phyloP scores from a whole-genome alignment of 140 eudicot genomes.

The Oenanthe javanica region DNA sequence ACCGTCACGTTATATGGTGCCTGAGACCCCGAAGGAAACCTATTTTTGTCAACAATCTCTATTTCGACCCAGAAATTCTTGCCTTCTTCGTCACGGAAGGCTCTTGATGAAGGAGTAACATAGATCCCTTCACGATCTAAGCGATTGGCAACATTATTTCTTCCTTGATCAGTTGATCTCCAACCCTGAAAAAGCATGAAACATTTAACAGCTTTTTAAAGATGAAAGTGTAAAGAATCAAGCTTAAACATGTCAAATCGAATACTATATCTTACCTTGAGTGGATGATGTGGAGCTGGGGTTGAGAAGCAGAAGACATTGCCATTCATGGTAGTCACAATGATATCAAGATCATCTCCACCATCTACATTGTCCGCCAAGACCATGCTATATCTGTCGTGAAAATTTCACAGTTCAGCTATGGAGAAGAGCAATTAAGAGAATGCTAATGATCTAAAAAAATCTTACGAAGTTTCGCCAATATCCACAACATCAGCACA shows the following conservation, averaged over 20 bases:
- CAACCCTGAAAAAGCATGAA: slow-evolving; percentile 52
- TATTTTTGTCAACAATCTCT: slow-evolving; percentile 81
- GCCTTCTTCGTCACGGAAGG: slow-evolving; percentile 98
- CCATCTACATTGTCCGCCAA: slow-evolving; percentile 98
- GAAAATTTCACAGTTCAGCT: slow-evolving; percentile 13
- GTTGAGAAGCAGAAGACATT: slow-evolving; percentile 97
- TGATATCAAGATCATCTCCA: slow-evolving; percentile 98
- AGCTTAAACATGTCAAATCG: slow-evolving; percentile 3
- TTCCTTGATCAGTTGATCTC: slow-evolving; percentile 88
- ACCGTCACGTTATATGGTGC: slow-evolving; percentile 98
- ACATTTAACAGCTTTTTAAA: neutral
- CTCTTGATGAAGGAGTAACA: slow-evolving; percentile 77
- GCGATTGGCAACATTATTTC: slow-evolving; percentile 74
- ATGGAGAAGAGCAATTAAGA: neutral
- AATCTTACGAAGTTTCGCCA: slow-evolving; percentile 95
- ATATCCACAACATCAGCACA: slow-evolving; percentile 99
- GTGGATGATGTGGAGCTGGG: slow-evolving; percentile 90
- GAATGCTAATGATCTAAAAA: slow-evolving; percentile 5
- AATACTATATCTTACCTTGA: slow-evolving; percentile 50
- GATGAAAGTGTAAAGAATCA: neutral
- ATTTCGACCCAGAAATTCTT: slow-evolving; percentile 88
- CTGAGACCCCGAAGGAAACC: slow-evolving; percentile 90
- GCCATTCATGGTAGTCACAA: slow-evolving; percentile 97
- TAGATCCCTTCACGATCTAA: slow-evolving; percentile 74
- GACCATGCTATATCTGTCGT: slow-evolving; percentile 94